Evolutionary conservation across 805 yeast species (phyloP), one percentile per base, ranked within the genome.

Genomic region (Suhomyces emberorum): DNA sequence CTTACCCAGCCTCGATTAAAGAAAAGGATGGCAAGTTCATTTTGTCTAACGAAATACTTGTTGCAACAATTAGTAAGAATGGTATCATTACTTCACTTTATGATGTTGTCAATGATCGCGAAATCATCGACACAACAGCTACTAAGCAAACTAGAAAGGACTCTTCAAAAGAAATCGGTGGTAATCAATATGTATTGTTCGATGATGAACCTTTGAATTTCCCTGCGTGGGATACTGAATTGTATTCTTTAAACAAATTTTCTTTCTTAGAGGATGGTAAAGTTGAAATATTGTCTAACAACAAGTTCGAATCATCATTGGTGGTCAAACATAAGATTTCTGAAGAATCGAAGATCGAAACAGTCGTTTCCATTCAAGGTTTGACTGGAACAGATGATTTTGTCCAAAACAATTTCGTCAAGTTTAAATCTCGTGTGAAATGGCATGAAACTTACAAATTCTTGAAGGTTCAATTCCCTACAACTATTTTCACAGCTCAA

Each of bases 201-300:
- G 89, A 89, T 46, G 98, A 93, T 57, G 84, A 87, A 44, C 98
- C 98, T 7, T 68, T 87, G 52, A 81, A 74, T 38, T 91, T 81
- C 80, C 96, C 88, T 30, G 98, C 98, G 1, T 91, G 98, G 98
- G 98, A 91, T 57, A 91, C 98, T 0, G 98, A 91, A 56, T 71
- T 88, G 40, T 93, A 77, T 55, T 85, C 96, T 0, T 73, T 87
- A 39, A 87, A 83, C 49, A 88, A 83, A 52, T 78, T 74, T 54
- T 66, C 65, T 37, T 77, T 79, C 45, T 49, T 69, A 36, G 39
- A 45, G 6, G 47, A 47, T 10, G 70, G 70, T n/a, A 65, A 70
- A 16, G 62, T 72, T 5, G 55, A 63, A 25, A 58, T 71, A 9
- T 48, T 65, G 23, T 72, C 70, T 32, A 58, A 62, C 27, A 81